phyloP scores from a whole-genome alignment of 805 yeast genomes.

The Teunomyces aglyptinius region DNA sequence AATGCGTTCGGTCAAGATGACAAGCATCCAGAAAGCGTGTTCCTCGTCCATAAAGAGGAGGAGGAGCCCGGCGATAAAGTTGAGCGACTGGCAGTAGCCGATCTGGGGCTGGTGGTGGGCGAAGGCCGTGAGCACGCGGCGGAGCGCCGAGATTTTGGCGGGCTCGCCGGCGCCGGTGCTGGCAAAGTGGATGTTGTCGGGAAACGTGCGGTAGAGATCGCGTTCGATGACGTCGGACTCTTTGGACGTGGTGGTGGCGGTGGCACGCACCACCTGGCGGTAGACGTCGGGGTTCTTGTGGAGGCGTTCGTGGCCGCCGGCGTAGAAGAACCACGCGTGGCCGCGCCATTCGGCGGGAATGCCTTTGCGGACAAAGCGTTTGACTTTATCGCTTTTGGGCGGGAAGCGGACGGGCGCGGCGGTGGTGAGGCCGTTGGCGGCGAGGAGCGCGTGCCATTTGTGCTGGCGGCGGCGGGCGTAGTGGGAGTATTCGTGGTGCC shows the following conservation, averaged over 20 bases:
- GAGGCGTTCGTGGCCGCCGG: slow-evolving; percentile 75
- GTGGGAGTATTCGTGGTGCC: slow-evolving; percentile 71
- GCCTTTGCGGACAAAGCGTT: slow-evolving; percentile 83
- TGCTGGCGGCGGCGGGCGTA: slow-evolving; percentile 63
- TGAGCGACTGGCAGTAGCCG: slow-evolving; percentile 95
- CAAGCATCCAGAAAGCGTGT: slow-evolving; percentile 92
- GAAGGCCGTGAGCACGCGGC: slow-evolving; percentile 82
- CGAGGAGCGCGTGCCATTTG: slow-evolving; percentile 74
- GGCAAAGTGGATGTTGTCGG: slow-evolving; percentile 77
- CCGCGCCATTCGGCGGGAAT: slow-evolving; percentile 98
- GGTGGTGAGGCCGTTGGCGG: slow-evolving; percentile 61
- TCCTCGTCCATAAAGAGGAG: slow-evolving; percentile 88
- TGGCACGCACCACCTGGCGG: slow-evolving; percentile 60
- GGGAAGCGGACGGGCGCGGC: slow-evolving; percentile 64
- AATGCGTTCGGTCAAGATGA: slow-evolving; percentile 78
- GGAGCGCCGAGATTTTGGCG: slow-evolving; percentile 62
- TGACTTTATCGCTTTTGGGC: slow-evolving; percentile 71
- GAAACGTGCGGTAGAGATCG: slow-evolving; percentile 91
- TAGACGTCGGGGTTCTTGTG: slow-evolving; percentile 73
- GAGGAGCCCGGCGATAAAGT: slow-evolving; percentile 85
- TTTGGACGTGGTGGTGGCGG: slow-evolving; percentile 52
- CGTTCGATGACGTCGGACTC: slow-evolving; percentile 93
- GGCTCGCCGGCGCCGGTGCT: slow-evolving; percentile 44
- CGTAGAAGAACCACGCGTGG: slow-evolving; percentile 93
- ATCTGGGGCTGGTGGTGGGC: slow-evolving; percentile 83